phyloP scores from a whole-genome alignment of 805 yeast genomes.

The Wickerhamomyces pijperi region DNA sequence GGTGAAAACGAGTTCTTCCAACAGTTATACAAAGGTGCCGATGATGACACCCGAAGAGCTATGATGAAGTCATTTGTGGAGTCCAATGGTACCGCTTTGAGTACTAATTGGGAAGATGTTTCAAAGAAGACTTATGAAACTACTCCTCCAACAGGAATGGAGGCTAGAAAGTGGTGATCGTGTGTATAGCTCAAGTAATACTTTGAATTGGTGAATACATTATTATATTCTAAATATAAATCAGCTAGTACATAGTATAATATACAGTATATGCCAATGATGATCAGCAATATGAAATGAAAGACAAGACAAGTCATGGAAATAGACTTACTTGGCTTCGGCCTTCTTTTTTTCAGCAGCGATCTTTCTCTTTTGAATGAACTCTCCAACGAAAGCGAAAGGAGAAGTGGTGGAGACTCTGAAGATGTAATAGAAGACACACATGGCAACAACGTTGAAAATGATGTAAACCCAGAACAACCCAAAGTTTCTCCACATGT shows the following conservation, averaged over 20 bases:
- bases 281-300: too few species aligned
- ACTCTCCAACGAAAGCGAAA: background rate
- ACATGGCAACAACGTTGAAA: conserved; percentile 20
- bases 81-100: conserved; percentile 85
- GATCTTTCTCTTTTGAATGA: background rate
- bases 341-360: background rate
- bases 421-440: background rate
- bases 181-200: too few species aligned
- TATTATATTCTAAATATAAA: too few species aligned
- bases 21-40: conserved; percentile 64
- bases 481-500: conserved; percentile 56
- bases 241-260: too few species aligned
- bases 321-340: too few species aligned
- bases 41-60: conserved; percentile 81
- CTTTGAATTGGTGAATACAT: too few species aligned
- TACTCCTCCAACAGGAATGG: conserved; percentile 17
- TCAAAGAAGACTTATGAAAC: conserved; percentile 38
- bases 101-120: conserved; percentile 92
- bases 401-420: background rate
- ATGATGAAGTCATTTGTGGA: conserved; percentile 96
- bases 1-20: conserved; percentile 62
- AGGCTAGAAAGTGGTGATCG: conserved; percentile 11
- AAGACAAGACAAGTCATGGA: too few species aligned
- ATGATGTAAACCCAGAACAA: conserved; percentile 43
- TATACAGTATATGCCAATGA: too few species aligned